Conservation (phyloP, 768 basidiomycete genomes). For the Boletus reticulatus region DNA sequence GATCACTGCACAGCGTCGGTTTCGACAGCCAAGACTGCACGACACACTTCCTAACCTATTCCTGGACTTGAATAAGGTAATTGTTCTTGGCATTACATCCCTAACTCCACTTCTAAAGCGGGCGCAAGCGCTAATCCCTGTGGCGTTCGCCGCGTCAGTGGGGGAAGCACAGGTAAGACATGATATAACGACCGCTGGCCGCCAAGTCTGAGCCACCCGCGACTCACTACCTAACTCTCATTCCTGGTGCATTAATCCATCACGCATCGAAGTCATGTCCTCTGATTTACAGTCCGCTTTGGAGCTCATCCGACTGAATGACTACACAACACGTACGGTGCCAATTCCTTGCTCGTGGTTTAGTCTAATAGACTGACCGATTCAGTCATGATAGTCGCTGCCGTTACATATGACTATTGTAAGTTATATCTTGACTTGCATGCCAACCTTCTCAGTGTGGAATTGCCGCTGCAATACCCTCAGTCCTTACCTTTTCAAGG, state of each 20-base stretch:
- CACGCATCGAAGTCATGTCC: background rate
- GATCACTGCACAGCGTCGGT: background rate
- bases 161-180: background rate
- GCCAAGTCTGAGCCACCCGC: too few species aligned
- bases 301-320: background rate
- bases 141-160: background rate
- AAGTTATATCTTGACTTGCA: background rate
- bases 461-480: background rate
- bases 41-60: too few species aligned
- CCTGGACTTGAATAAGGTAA: background rate
- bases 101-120: background rate
- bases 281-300: background rate
- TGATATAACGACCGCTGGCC: too few species aligned
- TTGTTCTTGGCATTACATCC: background rate
- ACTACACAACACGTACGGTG: background rate
- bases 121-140: background rate
- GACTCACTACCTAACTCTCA: background rate
- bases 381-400: background rate
- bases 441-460: too few species aligned
- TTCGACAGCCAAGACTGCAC: too few species aligned
- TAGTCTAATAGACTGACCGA: background rate
- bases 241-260: background rate
- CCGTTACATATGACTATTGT: slow-evolving; percentile 9
- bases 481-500: slow-evolving; percentile 8
- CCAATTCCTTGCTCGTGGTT: background rate